Base-by-base conservation (phyloP, 169 alveolate species). In the Plasmodium cynomolgi region DNA sequence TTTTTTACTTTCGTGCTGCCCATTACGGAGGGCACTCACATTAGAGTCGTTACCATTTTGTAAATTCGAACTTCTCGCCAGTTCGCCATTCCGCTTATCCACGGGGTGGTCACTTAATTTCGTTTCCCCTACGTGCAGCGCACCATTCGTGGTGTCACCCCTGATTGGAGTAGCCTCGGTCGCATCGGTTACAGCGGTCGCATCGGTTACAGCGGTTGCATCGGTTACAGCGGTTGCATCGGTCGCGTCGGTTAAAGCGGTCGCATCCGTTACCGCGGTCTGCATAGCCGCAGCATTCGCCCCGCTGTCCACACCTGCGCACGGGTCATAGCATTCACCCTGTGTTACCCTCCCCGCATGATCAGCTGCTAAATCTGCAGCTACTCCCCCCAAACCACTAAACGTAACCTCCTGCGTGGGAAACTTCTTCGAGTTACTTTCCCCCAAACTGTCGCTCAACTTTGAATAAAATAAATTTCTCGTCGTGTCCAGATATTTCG, bases 381-480 rank as follows among this genome's bases (percentile, higher is more conserved):
- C 37, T 20, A 11, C 15, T 8, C 37, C 77, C n/a, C n/a, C 77
- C 15, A 29, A 1, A 68, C 39, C 39, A 2, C n/a, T 68, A 9
- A 23, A 23, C 3, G 37, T 68, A 68, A 7, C 31, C 37, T 68
- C 77, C 77, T 5, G 37, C 1, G 31, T 68, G 13, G 37, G 31
- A 68, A 68, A 5, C 26, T 84, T 39, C n/a, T 72, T 33, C 34
- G 56, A n/a, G 31, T 80, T 90, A 58, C 72, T 90, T 41, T 50
- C 71, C 54, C 83, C 82, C 39, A 90, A 33, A 34, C 37, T 90
- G 73, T 58, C 75, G 15, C 17, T 90, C 72, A 90, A 80, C 58
- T 81, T 80, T 29, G 62, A 8, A 80, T 90, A 80, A 26, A 39
- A 90, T 39, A 58, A 33, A 62, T 80, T 90, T 29, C 56, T 41